Conservation (phyloP, 2,329 filamentous ascomycete genomes). For the Rasamsonia emersonii region DNA sequence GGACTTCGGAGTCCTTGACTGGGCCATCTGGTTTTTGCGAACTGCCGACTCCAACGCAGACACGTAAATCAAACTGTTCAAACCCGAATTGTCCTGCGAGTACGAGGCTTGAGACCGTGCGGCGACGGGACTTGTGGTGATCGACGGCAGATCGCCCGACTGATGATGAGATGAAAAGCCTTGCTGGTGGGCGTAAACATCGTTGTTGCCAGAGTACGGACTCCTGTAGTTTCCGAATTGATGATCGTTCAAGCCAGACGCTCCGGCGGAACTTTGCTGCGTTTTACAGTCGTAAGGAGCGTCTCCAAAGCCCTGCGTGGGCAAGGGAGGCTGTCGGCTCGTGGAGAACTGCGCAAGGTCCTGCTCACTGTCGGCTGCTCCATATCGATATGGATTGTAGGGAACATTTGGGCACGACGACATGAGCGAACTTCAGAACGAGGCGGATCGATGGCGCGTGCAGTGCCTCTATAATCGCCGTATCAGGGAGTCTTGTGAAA, state of each 20-base stretch:
- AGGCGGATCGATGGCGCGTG: too few species aligned
- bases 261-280: slow-evolving; percentile 1
- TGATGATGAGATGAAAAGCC: slow-evolving; percentile 2
- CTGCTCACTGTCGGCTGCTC: slow-evolving; percentile 3
- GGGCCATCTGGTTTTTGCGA: not conserved
- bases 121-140: not conserved
- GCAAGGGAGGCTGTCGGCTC: slow-evolving; percentile 7
- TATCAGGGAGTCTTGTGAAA: too few species aligned
- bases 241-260: slow-evolving; percentile 1
- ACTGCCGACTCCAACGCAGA: slow-evolving; percentile 2
- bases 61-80: slow-evolving; percentile 7
- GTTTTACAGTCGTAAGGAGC: slow-evolving; percentile 6
- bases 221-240: not conserved
- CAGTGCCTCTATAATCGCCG: too few species aligned
- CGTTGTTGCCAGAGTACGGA: not conserved
- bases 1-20: slow-evolving; percentile 4
- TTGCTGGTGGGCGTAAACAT: slow-evolving; percentile 4
- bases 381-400: slow-evolving; percentile 5
- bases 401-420: slow-evolving; percentile 6
- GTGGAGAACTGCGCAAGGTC: slow-evolving; percentile 3
- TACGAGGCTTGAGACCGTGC: slow-evolving; percentile 1
- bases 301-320: slow-evolving; percentile 6
- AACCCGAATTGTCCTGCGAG: slow-evolving; percentile 2
- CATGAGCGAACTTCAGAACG: slow-evolving; percentile 2
- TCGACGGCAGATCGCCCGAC: slow-evolving; percentile 3